Base-by-base conservation (phyloP, 495 filamentous ascomycete genomes). In the Tuber umbilicatum region DNA sequence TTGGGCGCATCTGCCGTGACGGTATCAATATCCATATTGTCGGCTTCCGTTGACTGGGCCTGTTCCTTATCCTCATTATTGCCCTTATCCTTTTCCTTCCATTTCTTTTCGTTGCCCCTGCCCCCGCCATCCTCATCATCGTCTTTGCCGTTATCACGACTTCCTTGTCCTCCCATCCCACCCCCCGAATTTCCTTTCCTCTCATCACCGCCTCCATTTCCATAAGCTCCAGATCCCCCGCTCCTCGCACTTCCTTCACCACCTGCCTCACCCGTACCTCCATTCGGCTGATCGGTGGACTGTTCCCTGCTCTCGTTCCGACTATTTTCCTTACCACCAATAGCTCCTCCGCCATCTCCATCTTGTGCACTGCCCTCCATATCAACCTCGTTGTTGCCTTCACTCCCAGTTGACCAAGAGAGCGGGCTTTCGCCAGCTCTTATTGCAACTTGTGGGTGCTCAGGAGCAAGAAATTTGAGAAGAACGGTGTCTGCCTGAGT, bases 401-500 rank as follows among this genome's bases (percentile, higher is more conserved):
- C 79, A 31, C 79, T 76, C 70, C 73, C 79, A 35, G 73, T 77
- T 5, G 47, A 50, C 86, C 76, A 84, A 76, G 69, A 81, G 75
- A 74, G 86, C 85, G 76, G 79, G 45, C 73, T 81, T 50, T 73
- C 72, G 41, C 79, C 79, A 38, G 79, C 79, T 71, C 69, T 78
- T 5, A 75, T 71, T 68, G 88, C 84, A 55, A 88, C 84, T 23
- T 80, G 82, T 45, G 82, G 83, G 75, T 86, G 85, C 74, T 87
- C 85, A 74, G 83, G 85, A 80, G 84, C 86, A 70, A 90, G 86
- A 75, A 85, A 83, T 40, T 82, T 80, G 47, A 90, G 83, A 76
- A 90, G 81, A 70, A 89, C 85, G 67, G 84, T 87, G 86, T 90
- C 87, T 79, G 86, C 88, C 75, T 84, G 85, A 74, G 80, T 78